Evolutionary conservation across 148 eudicot genomes (phyloP).

Genomic region (Cornus kousa): DNA sequence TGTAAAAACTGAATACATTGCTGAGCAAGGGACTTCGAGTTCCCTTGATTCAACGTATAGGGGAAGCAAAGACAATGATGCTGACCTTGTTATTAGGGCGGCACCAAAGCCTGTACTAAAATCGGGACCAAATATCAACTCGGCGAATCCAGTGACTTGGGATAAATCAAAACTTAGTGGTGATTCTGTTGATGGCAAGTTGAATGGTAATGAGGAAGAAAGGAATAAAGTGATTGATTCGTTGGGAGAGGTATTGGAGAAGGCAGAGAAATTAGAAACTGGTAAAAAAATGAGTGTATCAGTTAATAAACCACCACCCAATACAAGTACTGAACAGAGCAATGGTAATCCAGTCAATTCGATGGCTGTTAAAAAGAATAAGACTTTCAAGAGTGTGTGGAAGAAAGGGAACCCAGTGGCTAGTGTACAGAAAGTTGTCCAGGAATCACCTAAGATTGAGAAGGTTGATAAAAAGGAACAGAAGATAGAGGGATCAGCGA

Average conservation of each 20-base stretch:
- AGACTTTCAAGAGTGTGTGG: conserved; percentile 80
- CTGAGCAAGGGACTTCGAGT: conserved; percentile 73
- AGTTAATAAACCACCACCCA: conserved; percentile 44
- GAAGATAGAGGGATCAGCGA: conserved; percentile 26
- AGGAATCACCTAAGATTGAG: conserved; percentile 45
- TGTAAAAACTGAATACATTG: conserved; percentile 59
- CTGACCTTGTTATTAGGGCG: conserved; percentile 63
- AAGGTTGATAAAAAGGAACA: conserved; percentile 34
- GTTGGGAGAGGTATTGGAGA: conserved; percentile 88
- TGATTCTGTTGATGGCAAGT: conserved; percentile 32
- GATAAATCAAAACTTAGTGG: conserved; percentile 28
- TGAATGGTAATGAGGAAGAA: conserved; percentile 40
- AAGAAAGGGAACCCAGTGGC: conserved; percentile 79
- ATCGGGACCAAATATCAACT: conserved; percentile 26
- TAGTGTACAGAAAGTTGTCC: conserved; percentile 53
- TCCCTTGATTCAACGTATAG: conserved; percentile 64
- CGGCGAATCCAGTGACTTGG: conserved; percentile 31
- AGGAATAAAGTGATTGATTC: conserved; percentile 84
- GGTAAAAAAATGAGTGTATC: conserved; percentile 36
- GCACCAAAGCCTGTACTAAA: conserved; percentile 74
- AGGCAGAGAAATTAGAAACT: conserved; percentile 81
- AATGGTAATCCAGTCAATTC: conserved; percentile 51
- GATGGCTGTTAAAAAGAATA: conserved; percentile 40
- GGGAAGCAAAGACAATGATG: conserved; percentile 58
- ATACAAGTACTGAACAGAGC: conserved; percentile 31